phyloP scores from a whole-genome alignment of 129 eudicot species.

The Ambrosia trifida region DNA sequence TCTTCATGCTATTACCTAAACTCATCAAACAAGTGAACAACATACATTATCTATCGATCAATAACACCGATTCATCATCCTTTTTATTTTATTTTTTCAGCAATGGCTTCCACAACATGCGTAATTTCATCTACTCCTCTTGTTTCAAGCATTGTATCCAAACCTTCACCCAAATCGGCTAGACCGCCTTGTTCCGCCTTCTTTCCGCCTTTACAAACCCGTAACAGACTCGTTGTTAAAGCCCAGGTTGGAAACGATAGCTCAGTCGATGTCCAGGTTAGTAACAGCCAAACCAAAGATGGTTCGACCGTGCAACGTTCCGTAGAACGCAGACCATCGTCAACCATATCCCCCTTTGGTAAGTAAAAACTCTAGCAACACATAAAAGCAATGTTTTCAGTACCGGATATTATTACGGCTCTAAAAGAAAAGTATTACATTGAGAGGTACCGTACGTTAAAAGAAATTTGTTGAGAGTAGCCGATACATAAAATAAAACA shows the following conservation, averaged over 20 bases:
- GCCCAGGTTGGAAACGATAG: conserved; percentile 51
- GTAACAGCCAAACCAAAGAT: conserved; percentile 26
- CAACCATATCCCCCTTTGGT: conserved; percentile 40
- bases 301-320: background rate
- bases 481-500: no score
- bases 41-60: background rate
- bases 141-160: conserved; percentile 15
- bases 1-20: background rate
- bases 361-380: background rate
- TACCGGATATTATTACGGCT: no score
- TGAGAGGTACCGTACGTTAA: no score
- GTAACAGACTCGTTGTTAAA: conserved; percentile 6
- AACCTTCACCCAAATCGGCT: conserved; percentile 15
- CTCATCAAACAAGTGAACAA: background rate
- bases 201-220: conserved; percentile 32
- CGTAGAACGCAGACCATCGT: conserved; percentile 27
- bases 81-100: background rate
- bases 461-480: no score
- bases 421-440: no score
- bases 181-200: conserved; percentile 40
- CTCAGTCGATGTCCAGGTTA: conserved; percentile 53
- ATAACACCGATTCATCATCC: background rate
- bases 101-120: conserved; percentile 32
- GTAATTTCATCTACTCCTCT: conserved; percentile 28
- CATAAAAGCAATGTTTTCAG: no score